Evolutionary conservation across 2,329 filamentous ascomycete genomes (phyloP), one percentile per base, ranked within the genome.

Genomic region (Colletotrichum orbiculare): DNA sequence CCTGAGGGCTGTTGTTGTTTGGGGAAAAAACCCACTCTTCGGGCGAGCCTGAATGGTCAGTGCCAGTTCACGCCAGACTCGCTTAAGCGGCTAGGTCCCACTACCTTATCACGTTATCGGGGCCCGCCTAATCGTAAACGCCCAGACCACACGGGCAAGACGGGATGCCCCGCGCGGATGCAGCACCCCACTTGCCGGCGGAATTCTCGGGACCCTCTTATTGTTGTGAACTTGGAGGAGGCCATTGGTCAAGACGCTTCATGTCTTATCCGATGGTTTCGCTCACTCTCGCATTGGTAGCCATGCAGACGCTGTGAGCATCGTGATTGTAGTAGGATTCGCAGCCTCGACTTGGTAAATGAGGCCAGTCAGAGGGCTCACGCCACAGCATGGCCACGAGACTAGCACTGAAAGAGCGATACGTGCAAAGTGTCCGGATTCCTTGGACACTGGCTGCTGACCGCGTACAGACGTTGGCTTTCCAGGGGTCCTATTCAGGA

Each of bases 31-130:
- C 34, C 49, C 49, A 38, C 35, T 3, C 34, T 11, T 38, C 1
- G 4, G 2, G 1, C 0, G 15, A 9, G 12, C 17, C 0, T 50
- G n/a, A 53, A 4, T 55, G 41, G 11, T 13, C 35, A 25, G 25
- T 11, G 6, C 6, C 2, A 9, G 6, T 4, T 35, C 37, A 10
- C 34, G 52, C 49, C 53, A 62, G 54, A 41, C 15, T 41, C 35
- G 48, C 35, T 48, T n/a, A 42, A 53, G 48, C 47, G 12, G 17
- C 6, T 17, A 5, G 0, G 33, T 11, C 37, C 55, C 60, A 25
- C 56, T 48, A 48, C 12, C 49, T 49, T 64, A 60, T 60, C 48
- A 39, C 43, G 48, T 49, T 60, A 54, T 49, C 43, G 49, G 52
- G 3, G 5, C 49, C 6, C 15, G 17, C 50, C 15, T 11, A 17